Base-by-base conservation (phyloP, 2,329 filamentous ascomycete genomes). In the Arthrobotrys musiformis region DNA sequence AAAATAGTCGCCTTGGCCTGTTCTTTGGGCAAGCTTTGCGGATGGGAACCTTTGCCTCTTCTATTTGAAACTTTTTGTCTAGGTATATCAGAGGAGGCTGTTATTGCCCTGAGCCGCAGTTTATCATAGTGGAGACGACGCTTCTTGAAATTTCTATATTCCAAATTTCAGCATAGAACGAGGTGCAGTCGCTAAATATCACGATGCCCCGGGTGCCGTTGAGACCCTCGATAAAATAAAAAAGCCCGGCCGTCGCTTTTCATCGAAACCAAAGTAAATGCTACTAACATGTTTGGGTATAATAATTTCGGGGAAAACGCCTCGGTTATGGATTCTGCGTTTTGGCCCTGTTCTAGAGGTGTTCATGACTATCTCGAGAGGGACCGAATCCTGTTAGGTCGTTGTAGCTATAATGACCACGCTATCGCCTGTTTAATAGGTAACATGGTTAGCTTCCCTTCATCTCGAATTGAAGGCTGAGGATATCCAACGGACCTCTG, bases 331-430 rank as follows among this genome's bases (percentile, higher is more conserved):
- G 6, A 42, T 19, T 48, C 56, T 35, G 56, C 33, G 28, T 64
- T 69, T 50, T 33, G 33, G 28, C 58, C 44, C n/a, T 28, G 15
- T 37, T 15, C 15, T 19, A 19, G 22, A 13, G 30, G 37, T 19
- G n/a, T 5, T 35, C 50, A 30, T 28, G 17, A 17, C 35, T 58
- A 30, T 37, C 50, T 22, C 8, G 28, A 56, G 30, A 35, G 30
- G 24, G 4, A 7, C 9, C 5, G 17, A 15, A 44, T 66, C 35
- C 54, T 24, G n/a, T 54, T 64, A 78, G 19, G 54, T 73, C n/a
- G 74, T 78, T 35, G 74, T 78, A 67, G 90, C 91, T 81, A 91
- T 91, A 81, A 92, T 86, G 75, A 92, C 89, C 66, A 92, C 90
- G 74, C 90, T 92, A 81, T 92, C 90, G 79, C 90, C 90, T 92